Evolutionary conservation across 108 stramenopile species (phyloP).

Genomic region (Parmales sp.): DNA sequence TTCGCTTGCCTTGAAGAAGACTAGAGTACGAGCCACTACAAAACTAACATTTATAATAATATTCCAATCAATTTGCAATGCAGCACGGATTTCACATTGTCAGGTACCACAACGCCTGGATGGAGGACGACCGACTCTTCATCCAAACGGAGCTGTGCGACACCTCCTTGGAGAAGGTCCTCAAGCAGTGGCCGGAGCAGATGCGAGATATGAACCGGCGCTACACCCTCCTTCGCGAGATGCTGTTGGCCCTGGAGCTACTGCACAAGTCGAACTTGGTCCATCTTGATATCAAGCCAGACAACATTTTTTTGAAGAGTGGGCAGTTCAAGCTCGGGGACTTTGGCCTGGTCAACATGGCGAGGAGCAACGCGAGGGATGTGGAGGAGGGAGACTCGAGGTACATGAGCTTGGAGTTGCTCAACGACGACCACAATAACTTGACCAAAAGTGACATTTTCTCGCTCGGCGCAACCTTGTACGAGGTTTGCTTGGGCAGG

Average conservation of each 20-base stretch:
- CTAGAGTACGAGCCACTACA: no score
- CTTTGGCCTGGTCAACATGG: slow-evolving; percentile 72
- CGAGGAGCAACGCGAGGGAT: slow-evolving; percentile 29
- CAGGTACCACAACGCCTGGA: slow-evolving; percentile 78
- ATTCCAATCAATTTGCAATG: no score
- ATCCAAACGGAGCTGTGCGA: slow-evolving; percentile 74
- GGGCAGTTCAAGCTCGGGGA: slow-evolving; percentile 85
- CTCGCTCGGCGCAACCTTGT: slow-evolving; percentile 78
- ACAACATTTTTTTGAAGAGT: slow-evolving; percentile 85
- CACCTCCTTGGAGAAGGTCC: no score
- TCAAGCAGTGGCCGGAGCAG: no score
- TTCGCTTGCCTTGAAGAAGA: no score
- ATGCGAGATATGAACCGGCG: no score
- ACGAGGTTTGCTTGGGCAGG: slow-evolving; percentile 67
- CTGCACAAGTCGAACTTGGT: slow-evolving; percentile 74
- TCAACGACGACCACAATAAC: slow-evolving; percentile 69
- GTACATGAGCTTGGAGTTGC: slow-evolving; percentile 84
- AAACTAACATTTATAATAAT: no score
- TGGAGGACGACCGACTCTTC: slow-evolving; percentile 61
- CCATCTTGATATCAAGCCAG: slow-evolving; percentile 90
- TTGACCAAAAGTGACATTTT: slow-evolving; percentile 89
- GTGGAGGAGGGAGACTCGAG: slow-evolving; percentile 90
- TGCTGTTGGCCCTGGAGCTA: slow-evolving; percentile 68
- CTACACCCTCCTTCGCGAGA: slow-evolving; percentile 74
- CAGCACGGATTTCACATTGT: slow-evolving; percentile 71